Evolutionary conservation across 2,329 filamentous ascomycete genomes (phyloP), one percentile per base, ranked within the genome.

Genomic region (Helminthosporium solani): DNA sequence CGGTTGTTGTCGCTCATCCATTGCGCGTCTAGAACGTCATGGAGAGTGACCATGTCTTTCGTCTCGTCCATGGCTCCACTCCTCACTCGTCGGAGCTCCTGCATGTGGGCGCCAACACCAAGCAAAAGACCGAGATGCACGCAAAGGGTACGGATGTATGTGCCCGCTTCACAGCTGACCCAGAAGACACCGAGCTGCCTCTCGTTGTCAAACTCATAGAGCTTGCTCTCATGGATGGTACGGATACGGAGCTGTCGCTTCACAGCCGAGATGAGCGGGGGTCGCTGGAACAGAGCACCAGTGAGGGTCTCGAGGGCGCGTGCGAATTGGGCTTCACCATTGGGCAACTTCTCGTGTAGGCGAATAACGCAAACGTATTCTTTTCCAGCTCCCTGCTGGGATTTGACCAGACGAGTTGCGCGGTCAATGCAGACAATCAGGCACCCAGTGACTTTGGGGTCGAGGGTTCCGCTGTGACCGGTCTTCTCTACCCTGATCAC

Each of bases 181-280:
- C 94, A 97, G 82, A 99, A 99, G 46, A 97, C 92, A 73, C 88
- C 94, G 30, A 99, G 82, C 73, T 97, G 91, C 64, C 94, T 86
- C 67, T 97, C 92, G 70, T 99, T 97, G 78, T 99, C 94, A 70
- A 97, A 99, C 78, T 99, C 94, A 70, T 77, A 79, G 44, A 97
- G 80, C 78, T 95, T 95, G 83, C 87, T 95, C 76, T 97, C 90
- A 78, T 97, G 88, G 63, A 99, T 96, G 53, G 92, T 96, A 75
- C 94, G 86, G 74, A 99, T 95, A 81, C 94, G 91, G 52, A 99
- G 84, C 78, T 97, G 92, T 66, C 94, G 86, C 86, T 99, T 99
- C 73, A 99, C 94, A 67, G 94, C 94, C 21, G 92, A 97, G 70
- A 99, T 99, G 73, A 99, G 79, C 57, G 94, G 94, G 33, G 94